These are phyloP conservation scores for Lactifluus pinguis DNA, from an alignment of 768 basidiomycete species.

Conservation along the genomic window DNA sequence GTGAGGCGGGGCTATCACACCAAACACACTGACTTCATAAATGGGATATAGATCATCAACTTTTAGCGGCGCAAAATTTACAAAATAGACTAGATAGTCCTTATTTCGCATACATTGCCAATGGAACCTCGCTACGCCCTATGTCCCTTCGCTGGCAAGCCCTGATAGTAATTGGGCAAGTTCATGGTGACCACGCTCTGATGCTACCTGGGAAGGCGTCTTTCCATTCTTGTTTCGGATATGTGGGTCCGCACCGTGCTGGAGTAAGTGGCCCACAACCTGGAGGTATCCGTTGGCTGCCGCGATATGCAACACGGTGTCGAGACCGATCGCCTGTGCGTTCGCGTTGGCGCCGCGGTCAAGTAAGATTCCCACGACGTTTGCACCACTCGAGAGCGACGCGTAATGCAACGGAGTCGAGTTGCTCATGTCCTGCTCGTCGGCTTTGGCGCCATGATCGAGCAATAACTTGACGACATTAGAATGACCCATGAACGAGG, in stretches of 20 bases:
- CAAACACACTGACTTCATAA: too few species aligned
- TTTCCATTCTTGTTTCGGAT: not conserved
- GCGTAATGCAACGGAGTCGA: not conserved
- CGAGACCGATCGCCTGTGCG: not conserved
- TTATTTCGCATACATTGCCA: too few species aligned
- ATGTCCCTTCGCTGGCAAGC: too few species aligned
- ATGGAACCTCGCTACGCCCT: too few species aligned
- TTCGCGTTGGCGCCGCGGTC: not conserved
- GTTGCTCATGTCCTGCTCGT: accelerated
- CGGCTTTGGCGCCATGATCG: not conserved
- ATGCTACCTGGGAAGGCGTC: too few species aligned
- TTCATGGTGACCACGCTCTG: too few species aligned
- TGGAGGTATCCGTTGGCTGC: not conserved
- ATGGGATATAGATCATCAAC: too few species aligned
- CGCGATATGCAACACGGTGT: not conserved
- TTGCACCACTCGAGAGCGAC: accelerated
- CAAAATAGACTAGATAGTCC: too few species aligned
- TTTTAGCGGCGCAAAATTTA: too few species aligned
- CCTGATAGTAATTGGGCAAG: too few species aligned
- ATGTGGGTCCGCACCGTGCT: not conserved
- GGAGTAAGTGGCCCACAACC: not conserved
- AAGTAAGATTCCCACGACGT: not conserved
- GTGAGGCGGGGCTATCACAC: too few species aligned
- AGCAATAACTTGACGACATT: not conserved
- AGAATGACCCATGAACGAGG: too few species aligned